Percentiles rank a stretch among this genome's conserved stretches.
Conservation (phyloP, 75 land plant genomes). For the Cupressus sempervirens region DNA sequence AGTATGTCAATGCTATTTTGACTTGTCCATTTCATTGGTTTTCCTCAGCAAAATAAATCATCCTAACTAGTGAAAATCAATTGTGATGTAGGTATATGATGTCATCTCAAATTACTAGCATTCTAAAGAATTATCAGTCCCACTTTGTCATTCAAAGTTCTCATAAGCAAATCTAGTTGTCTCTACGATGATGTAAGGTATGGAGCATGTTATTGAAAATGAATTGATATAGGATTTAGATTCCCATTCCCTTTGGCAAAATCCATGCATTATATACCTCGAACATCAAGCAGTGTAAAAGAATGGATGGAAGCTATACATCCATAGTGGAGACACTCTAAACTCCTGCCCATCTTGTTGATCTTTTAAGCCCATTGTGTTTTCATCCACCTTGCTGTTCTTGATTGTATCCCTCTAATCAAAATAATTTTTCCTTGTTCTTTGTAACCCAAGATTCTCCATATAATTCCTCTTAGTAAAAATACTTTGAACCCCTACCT, state of each 20-base stretch:
- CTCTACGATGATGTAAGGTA: neutral
- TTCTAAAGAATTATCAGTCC: neutral
- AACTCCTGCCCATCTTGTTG: too few species aligned
- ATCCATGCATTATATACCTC: conserved; percentile 46
- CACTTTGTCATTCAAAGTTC: neutral
- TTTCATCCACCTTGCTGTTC: too few species aligned
- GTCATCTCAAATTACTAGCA: neutral
- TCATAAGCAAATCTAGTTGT: neutral
- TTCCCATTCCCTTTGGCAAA: conserved; percentile 27
- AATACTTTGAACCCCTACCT: too few species aligned
- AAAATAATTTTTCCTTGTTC: too few species aligned
- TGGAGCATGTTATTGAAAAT: neutral
- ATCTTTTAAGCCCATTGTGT: too few species aligned
- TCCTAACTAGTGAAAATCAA: too few species aligned
- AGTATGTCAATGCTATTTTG: too few species aligned
- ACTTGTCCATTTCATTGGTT: too few species aligned
- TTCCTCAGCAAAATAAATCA: too few species aligned
- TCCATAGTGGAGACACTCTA: conserved; percentile 68
- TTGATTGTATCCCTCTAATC: too few species aligned
- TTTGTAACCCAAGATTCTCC: too few species aligned
- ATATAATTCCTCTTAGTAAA: too few species aligned
- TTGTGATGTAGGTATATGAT: neutral
- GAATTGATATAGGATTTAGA: conserved; percentile 12
- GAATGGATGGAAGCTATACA: conserved; percentile 54
- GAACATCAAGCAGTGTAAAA: conserved; percentile 44